phyloP scores from a whole-genome alignment of 148 eudicot species.

The Tetragonia tetragonoides region DNA sequence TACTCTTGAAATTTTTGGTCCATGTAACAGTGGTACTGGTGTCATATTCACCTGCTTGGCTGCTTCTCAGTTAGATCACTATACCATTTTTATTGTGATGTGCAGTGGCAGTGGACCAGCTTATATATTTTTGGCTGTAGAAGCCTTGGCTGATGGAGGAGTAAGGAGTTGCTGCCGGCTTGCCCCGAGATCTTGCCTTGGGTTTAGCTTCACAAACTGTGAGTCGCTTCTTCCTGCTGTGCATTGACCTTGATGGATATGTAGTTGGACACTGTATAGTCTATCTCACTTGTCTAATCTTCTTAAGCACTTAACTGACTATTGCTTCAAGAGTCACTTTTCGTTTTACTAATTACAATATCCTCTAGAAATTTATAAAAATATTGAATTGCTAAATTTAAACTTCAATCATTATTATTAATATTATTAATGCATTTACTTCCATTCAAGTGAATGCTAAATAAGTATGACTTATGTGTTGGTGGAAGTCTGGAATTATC shows the following conservation, averaged over 20 bases:
- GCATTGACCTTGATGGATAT: neutral
- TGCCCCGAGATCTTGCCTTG: slow-evolving; percentile 84
- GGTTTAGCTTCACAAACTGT: slow-evolving; percentile 96
- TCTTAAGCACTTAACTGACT: neutral
- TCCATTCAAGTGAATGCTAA: too few species aligned
- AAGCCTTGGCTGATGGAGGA: slow-evolving; percentile 99
- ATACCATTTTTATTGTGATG: slow-evolving; percentile 3
- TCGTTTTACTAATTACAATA: neutral
- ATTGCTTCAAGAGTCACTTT: neutral
- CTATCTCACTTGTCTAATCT: neutral
- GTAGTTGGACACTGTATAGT: neutral
- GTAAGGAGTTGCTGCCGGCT: slow-evolving; percentile 94
- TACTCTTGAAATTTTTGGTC: neutral
- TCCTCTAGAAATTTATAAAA: too few species aligned
- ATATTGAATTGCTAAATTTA: too few species aligned
- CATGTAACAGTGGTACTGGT: neutral
- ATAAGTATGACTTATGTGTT: too few species aligned
- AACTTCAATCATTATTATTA: too few species aligned
- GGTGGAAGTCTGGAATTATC: too few species aligned
- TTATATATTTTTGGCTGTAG: slow-evolving; percentile 82
- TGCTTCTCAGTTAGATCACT: too few species aligned
- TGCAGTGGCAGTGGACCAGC: slow-evolving; percentile 95
- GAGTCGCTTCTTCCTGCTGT: slow-evolving; percentile 7
- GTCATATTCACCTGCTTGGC: too few species aligned
- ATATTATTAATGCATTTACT: too few species aligned